Conservation (phyloP, 2,329 filamentous ascomycete genomes). For the Apiospora malaysiana region DNA sequence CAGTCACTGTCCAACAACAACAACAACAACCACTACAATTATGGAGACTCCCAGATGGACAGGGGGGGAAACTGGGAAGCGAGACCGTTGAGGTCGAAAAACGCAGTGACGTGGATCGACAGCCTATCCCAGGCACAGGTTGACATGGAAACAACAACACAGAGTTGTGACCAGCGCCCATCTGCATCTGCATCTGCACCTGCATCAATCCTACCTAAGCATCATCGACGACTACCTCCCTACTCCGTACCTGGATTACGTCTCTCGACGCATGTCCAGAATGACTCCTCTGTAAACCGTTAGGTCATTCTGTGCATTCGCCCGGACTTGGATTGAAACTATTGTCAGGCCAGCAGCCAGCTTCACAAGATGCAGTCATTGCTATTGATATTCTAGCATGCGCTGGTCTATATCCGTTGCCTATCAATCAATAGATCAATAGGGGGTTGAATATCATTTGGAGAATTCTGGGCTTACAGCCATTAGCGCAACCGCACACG, state of each 20-base stretch:
- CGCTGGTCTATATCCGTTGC: not conserved
- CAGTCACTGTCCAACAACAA: not conserved
- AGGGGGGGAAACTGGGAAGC: conserved; percentile 10
- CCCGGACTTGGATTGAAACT: too few relatives aligned
- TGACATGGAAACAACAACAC: conserved; percentile 16
- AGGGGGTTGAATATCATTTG: not conserved
- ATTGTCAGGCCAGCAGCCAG: too few relatives aligned
- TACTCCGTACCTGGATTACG: not conserved
- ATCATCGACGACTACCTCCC: not conserved
- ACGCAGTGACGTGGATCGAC: conserved; percentile 10
- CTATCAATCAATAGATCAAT: not conserved
- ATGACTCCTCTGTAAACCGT: not conserved
- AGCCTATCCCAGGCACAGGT: not conserved
- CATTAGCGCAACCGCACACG: not conserved
- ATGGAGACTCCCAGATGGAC: not conserved
- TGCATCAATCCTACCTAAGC: not conserved
- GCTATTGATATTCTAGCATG: not conserved
- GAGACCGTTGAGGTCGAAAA: not conserved
- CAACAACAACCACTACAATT: not conserved
- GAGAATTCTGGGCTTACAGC: not conserved
- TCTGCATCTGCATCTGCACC: not conserved
- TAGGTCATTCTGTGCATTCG: not conserved
- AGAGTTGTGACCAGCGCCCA: conserved; percentile 2
- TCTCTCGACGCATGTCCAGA: not conserved
- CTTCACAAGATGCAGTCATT: not conserved